Conservation (phyloP, 2,329 filamentous ascomycete species). For the Huntiella savannae region DNA sequence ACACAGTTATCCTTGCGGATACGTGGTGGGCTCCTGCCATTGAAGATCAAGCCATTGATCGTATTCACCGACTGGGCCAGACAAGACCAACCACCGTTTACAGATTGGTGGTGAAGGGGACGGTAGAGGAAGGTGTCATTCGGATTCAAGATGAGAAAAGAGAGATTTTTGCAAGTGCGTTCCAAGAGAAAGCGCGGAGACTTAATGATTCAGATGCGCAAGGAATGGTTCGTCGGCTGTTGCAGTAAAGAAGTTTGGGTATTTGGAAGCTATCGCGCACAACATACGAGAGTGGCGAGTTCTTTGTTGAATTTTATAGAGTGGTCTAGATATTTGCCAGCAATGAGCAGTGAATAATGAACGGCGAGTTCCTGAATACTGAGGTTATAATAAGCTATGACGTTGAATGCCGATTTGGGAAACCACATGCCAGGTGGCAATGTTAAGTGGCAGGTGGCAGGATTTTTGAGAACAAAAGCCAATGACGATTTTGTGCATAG, state of each 20-base stretch:
- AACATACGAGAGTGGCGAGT: too few relatives aligned
- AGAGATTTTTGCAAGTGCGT: constrained; percentile 57
- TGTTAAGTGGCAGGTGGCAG: too few relatives aligned
- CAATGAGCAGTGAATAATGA: too few relatives aligned
- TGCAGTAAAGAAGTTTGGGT: background rate
- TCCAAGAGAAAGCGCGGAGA: constrained; percentile 45
- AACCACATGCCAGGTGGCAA: too few relatives aligned
- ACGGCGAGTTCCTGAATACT: too few relatives aligned
- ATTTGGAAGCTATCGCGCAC: too few relatives aligned
- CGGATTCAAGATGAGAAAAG: constrained; percentile 64
- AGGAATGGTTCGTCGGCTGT: constrained; percentile 8
- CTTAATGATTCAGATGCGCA: constrained; percentile 4
- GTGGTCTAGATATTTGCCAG: too few relatives aligned
- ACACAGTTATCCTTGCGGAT: constrained; percentile 68
- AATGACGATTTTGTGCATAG: too few relatives aligned
- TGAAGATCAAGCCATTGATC: constrained; percentile 78
- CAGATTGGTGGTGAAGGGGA: constrained; percentile 61
- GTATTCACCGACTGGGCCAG: constrained; percentile 73
- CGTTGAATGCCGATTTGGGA: too few relatives aligned
- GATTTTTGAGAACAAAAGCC: too few relatives aligned
- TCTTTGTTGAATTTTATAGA: too few relatives aligned
- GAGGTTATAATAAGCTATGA: too few relatives aligned
- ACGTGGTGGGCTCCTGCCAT: constrained; percentile 89
- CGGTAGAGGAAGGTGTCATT: constrained; percentile 64
- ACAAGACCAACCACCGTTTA: constrained; percentile 62